Evolutionary conservation across 139 green algal genomes (phyloP), one percentile per base, ranked within the genome.

Genomic region (Coccomyxa sp.): DNA sequence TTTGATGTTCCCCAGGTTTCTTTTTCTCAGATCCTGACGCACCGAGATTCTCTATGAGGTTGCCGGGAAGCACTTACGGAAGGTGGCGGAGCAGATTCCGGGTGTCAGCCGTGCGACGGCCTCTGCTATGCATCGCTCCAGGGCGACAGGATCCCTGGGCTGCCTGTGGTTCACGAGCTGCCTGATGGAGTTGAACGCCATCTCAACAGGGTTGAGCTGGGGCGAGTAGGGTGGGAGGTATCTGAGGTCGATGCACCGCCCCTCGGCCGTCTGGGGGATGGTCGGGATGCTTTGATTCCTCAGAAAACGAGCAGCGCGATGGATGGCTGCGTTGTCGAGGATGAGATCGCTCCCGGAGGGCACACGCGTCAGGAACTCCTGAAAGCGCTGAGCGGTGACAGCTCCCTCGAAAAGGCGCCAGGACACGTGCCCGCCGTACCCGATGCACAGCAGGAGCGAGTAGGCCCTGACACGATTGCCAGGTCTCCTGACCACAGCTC

Each of bases 191-290:
- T 72, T 72, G 68, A 72, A 72, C n/a, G n/a, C 29, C 29, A 72
- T 16, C 68, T 72, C 68, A 10, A 72, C 68, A 35, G 68, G 68
- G 68, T 72, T 72, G n/a, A 72, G 31, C 29, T 72, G 68, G n/a
- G 68, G 68, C 22, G 68, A 22, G 68, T 72, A 72, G n/a, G 68
- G 68, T 72, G 31, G n/a, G 68, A 36, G 29, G 34, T 72, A 72
- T 27, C 2, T 72, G n/a, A 72, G 31, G 31, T 12, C 68, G 68
- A 72, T 72, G 31, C 31, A 22, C n/a, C 6, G 68, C 24, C 24
- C 29, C 31, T 72, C 68, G 68, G 68, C 68, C 14, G 68, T 39
- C 29, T 72, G 24, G n/a, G n/a, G 2, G 68, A 72, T 6, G 68
- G 68, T 72, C 2, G 68, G 6, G 68, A 39, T 12, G 34, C 68